Percentiles rank a stretch among this genome's conserved stretches.
These are phyloP conservation scores for Saksenaea vasiformis DNA, from an alignment of 371 early-diverging fungal species.

Conservation along the genomic window DNA sequence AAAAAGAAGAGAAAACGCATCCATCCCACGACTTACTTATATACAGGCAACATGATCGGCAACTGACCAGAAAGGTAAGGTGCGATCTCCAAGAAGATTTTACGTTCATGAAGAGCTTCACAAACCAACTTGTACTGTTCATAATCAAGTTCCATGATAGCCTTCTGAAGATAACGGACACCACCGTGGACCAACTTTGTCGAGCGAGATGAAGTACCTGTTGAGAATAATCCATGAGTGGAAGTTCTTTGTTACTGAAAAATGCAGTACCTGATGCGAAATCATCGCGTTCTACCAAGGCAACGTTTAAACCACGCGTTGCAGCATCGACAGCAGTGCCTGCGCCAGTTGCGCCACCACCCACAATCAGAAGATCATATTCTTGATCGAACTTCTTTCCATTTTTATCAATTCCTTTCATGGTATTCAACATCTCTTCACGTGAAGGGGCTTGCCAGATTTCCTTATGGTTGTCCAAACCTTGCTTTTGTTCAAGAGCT, in stretches of 20 bases:
- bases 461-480: slow-evolving; percentile 44
- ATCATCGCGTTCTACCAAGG: slow-evolving; percentile 97
- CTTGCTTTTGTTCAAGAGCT: slow-evolving; percentile 27
- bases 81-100: slow-evolving; percentile 92
- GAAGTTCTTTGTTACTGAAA: neutral
- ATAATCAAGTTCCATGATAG: slow-evolving; percentile 92
- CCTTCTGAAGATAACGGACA: slow-evolving; percentile 99
- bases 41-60: slow-evolving; percentile 95
- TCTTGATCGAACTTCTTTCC: slow-evolving; percentile 26
- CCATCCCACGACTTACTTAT: slow-evolving; percentile 59
- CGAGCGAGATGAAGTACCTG: slow-evolving; percentile 93
- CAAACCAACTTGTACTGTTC: slow-evolving; percentile 97
- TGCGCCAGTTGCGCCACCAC: slow-evolving; percentile 98
- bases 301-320: slow-evolving; percentile 95
- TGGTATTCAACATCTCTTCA: slow-evolving; percentile 68
- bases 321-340: slow-evolving; percentile 98
- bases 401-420: slow-evolving; percentile 57
- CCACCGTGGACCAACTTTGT: slow-evolving; percentile 99
- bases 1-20: neutral
- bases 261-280: slow-evolving; percentile 79
- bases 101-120: slow-evolving; percentile 97
- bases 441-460: slow-evolving; percentile 77
- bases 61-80: slow-evolving; percentile 95
- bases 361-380: slow-evolving; percentile 95
- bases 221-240: neutral